A percentile compares a stretch with the other conserved stretches of the same genome.
Conservation (phyloP, 2,329 filamentous ascomycete genomes). For the Exophiala mesophila region DNA sequence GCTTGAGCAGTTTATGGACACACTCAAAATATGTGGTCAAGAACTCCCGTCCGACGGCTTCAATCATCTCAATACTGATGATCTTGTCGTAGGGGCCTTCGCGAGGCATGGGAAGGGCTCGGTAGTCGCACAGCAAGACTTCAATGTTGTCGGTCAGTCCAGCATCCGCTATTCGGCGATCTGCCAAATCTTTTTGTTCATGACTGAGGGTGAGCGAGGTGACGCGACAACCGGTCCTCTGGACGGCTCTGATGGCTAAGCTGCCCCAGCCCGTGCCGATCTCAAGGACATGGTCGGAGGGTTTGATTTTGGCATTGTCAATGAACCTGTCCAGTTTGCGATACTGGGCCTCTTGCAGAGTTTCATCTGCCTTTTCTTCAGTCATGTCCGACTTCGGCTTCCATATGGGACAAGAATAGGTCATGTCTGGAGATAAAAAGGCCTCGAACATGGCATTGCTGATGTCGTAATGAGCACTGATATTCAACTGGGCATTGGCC, state of each 20-base stretch:
- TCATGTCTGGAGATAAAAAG: constrained; percentile 29
- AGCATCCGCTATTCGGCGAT: constrained; percentile 57
- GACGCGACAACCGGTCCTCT: constrained; percentile 61
- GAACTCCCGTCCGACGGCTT: constrained; percentile 66
- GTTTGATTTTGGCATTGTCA: constrained; percentile 58
- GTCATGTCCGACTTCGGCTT: constrained; percentile 43
- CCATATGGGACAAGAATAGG: constrained; percentile 25
- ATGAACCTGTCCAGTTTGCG: constrained; percentile 64
- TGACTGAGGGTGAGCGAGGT: constrained; percentile 64
- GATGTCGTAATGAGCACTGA: constrained; percentile 70
- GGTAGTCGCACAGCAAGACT: constrained; percentile 66
- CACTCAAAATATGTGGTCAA: constrained; percentile 63
- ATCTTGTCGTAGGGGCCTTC: constrained; percentile 62
- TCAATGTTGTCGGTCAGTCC: constrained; percentile 58
- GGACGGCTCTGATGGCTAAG: constrained; percentile 65
- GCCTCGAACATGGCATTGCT: constrained; percentile 36
- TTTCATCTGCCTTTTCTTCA: constrained; percentile 47
- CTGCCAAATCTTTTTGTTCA: constrained; percentile 65
- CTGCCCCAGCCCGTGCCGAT: constrained; percentile 74
- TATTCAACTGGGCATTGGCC: constrained; percentile 58
- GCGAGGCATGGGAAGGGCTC: constrained; percentile 51
- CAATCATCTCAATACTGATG: constrained; percentile 72
- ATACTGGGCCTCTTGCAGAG: constrained; percentile 61
- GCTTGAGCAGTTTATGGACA: constrained; percentile 60
- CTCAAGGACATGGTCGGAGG: constrained; percentile 64